These are phyloP conservation scores for Filobasidium wieringae DNA, from an alignment of 768 basidiomycete genomes.

Conservation along the genomic window DNA sequence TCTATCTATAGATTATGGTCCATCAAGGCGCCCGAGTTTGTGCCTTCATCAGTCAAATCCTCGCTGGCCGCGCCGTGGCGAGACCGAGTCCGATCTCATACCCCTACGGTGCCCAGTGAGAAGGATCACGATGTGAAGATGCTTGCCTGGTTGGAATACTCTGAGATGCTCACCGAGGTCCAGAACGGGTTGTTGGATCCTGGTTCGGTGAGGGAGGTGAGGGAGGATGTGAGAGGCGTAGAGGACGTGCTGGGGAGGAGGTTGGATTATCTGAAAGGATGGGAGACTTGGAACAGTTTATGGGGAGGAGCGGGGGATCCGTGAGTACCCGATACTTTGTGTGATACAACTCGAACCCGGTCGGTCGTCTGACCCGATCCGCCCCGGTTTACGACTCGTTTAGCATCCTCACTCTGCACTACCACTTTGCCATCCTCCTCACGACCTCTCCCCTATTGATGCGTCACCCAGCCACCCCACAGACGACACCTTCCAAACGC, in stretches of 20 bases:
- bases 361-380: neutral
- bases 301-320: slow-evolving; percentile 23
- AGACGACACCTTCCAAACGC: neutral
- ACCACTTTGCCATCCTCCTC: slow-evolving; percentile 30
- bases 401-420: slow-evolving; percentile 31
- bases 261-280: neutral
- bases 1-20: neutral
- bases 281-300: slow-evolving; percentile 10
- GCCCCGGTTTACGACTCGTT: neutral
- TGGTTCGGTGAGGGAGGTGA: neutral
- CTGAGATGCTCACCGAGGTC: slow-evolving; percentile 24
- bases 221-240: neutral
- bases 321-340: slow-evolving; percentile 15
- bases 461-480: slow-evolving; percentile 1
- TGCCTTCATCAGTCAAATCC: neutral
- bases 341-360: neutral
- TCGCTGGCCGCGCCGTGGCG: slow-evolving; percentile 9
- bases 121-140: slow-evolving; percentile 32
- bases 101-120: neutral
- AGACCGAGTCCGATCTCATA: neutral
- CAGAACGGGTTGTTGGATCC: neutral
- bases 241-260: neutral
- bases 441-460: slow-evolving; percentile 27
- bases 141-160: slow-evolving; percentile 34
- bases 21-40: slow-evolving; percentile 1